Evolutionary conservation across 2,329 filamentous ascomycete species (phyloP), one percentile per base, ranked within the genome.

Genomic region (Ophiocordyceps camponoti-rufipedis): DNA sequence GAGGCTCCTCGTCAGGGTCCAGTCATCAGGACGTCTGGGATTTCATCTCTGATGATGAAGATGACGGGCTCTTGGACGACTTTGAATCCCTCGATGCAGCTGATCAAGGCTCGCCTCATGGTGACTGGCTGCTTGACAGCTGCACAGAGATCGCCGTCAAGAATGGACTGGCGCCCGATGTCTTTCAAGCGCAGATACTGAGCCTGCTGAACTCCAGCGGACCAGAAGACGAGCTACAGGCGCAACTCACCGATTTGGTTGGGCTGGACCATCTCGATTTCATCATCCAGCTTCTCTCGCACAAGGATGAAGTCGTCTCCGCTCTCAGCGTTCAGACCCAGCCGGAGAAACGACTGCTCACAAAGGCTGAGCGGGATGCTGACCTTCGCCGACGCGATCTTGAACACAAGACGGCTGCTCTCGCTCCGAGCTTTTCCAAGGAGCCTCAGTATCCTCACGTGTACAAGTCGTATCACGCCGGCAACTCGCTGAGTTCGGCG

Each of bases 221-320:
- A 41, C 71, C 75, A 31, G 83, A 94, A 47, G 85, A 94, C 47
- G 86, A 94, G 61, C 67, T 96, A n/a, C 89, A 96, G 60, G 88
- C 87, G 57, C 78, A 81, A 39, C 71, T 98, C 33, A 86, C 85
- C 0, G 91, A 98, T 54, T 75, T 95, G 41, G 71, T 98, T 48
- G 91, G 93, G 0, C 96, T 89, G 55, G 87, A 91, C 54, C 86
- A 96, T 56, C 69, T 98, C 16, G 89, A 98, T 52, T 80, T 98
- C 54, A 82, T 96, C 45, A 88, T 88, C 50, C 85, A 95, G 50
- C 67, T 96, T n/a, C 81, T 96, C 45, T 73, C 78, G 2, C 79
- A 89, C 58, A 77, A 87, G 45, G 67, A 73, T 44, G 75, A 84
- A 42, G 75, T 96, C 41, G 60, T 80, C 11, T 63, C 71, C 4